Evolutionary conservation across 2,329 filamentous ascomycete genomes (phyloP).

Genomic region (Xylaria sp.): DNA sequence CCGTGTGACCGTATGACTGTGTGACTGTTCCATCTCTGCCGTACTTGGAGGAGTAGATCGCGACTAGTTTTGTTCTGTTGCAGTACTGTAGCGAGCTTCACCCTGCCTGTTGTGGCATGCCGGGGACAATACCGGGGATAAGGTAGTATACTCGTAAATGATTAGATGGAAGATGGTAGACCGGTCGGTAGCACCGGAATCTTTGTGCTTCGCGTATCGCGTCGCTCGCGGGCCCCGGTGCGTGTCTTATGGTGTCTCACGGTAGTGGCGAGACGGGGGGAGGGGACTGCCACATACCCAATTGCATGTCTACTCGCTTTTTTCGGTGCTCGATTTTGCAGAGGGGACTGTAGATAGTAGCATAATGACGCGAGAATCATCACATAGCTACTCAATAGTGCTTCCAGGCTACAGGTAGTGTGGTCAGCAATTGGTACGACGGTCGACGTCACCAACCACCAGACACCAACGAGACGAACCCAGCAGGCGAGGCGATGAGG

Average conservation of each 20-base stretch:
- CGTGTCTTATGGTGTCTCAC: conserved; percentile 28
- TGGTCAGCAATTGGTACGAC: conserved; percentile 22
- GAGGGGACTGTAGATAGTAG: not conserved
- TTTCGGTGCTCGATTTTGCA: conserved; percentile 6
- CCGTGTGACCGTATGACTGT: conserved; percentile 12
- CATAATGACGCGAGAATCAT: conserved; percentile 15
- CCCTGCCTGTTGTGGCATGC: conserved; percentile 43
- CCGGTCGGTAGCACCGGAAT: conserved; percentile 29
- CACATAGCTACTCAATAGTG: not conserved
- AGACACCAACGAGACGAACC: conserved; percentile 14
- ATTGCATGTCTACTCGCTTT: conserved; percentile 19
- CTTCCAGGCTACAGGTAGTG: not conserved
- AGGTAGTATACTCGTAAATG: no score
- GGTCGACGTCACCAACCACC: not conserved
- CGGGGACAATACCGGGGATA: conserved; percentile 23
- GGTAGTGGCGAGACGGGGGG: conserved; percentile 29
- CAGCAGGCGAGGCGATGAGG: no score
- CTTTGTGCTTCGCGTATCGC: conserved; percentile 32
- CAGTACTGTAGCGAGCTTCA: conserved; percentile 24
- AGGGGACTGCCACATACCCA: conserved; percentile 8
- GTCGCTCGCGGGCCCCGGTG: conserved; percentile 33
- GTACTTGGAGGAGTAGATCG: conserved; percentile 1
- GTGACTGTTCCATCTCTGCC: conserved; percentile 22
- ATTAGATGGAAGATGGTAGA: conserved; percentile 24
- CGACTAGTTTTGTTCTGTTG: not conserved